Evolutionary conservation across 2,329 filamentous ascomycete species (phyloP).

Genomic region (Botrytis deweyae): DNA sequence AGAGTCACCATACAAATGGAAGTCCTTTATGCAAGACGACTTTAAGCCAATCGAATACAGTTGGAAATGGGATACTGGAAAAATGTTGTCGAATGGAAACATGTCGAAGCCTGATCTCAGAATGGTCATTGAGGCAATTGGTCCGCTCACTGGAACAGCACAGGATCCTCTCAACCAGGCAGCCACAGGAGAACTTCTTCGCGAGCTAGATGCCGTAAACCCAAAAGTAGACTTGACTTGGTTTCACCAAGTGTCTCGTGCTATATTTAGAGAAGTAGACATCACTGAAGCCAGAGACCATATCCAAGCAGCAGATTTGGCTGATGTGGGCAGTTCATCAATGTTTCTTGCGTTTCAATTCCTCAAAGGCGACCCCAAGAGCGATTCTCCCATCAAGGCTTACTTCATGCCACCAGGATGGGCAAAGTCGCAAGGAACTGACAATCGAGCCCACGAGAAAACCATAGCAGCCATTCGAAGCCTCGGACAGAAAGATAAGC

Average conservation of each 20-base stretch:
- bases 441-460: neutral
- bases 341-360: constrained; percentile 9
- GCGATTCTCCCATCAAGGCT: constrained; percentile 1
- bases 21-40: constrained; percentile 5
- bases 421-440: neutral
- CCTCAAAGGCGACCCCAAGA: constrained; percentile 4
- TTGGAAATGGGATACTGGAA: constrained; percentile 7
- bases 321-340: neutral
- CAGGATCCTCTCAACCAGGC: neutral
- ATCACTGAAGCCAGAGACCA: neutral
- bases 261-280: neutral
- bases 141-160: neutral
- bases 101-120: constrained; percentile 8
- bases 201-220: neutral
- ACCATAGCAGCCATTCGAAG: neutral
- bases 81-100: neutral
- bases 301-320: neutral
- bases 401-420: neutral
- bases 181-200: neutral
- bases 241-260: neutral
- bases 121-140: neutral
- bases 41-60: constrained; percentile 3
- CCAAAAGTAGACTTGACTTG: constrained; percentile 4
- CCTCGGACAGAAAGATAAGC: neutral
- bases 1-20: neutral